Evolutionary conservation across 2,329 filamentous ascomycete genomes (phyloP).

Genomic region (Exophiala dermatitidis): DNA sequence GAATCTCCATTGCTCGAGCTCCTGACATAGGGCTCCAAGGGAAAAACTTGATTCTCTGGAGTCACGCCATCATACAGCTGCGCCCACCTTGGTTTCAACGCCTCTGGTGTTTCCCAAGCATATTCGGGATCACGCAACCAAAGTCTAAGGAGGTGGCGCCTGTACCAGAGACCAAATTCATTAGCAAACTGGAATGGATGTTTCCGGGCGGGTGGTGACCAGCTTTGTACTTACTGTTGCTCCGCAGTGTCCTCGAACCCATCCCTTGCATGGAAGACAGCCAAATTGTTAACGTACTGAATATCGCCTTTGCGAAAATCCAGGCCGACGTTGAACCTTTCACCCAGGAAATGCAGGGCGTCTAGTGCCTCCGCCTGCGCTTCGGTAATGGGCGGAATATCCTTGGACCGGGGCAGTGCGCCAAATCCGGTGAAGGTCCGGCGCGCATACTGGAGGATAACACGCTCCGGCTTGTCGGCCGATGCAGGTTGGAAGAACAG

Average conservation of each 20-base stretch:
- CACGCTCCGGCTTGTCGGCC: slow-evolving; percentile 42
- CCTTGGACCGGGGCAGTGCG: slow-evolving; percentile 36
- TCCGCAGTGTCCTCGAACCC: slow-evolving; percentile 38
- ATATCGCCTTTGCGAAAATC: slow-evolving; percentile 46
- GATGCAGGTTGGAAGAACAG: slow-evolving; percentile 48
- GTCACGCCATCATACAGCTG: slow-evolving; percentile 37
- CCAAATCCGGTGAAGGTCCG: slow-evolving; percentile 50
- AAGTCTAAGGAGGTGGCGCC: slow-evolving; percentile 42
- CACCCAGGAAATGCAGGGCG: slow-evolving; percentile 44
- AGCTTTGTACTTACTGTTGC: slow-evolving; percentile 32
- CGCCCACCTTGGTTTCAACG: slow-evolving; percentile 35
- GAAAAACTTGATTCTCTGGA: slow-evolving; percentile 38
- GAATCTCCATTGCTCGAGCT: slow-evolving; percentile 18
- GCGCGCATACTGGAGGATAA: slow-evolving; percentile 56
- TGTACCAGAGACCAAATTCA: slow-evolving; percentile 9
- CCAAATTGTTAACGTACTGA: slow-evolving; percentile 48
- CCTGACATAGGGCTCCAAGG: slow-evolving; percentile 35
- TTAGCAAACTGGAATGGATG: background rate
- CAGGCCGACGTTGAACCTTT: slow-evolving; percentile 38
- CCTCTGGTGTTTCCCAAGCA: slow-evolving; percentile 40
- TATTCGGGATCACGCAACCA: slow-evolving; percentile 44
- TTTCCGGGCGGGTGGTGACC: background rate
- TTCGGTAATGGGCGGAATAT: slow-evolving; percentile 45
- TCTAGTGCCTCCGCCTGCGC: slow-evolving; percentile 49
- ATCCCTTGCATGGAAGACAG: slow-evolving; percentile 47